phyloP scores from a whole-genome alignment of 1,284 basidiomycete genomes.

The Polyporus tsugae region DNA sequence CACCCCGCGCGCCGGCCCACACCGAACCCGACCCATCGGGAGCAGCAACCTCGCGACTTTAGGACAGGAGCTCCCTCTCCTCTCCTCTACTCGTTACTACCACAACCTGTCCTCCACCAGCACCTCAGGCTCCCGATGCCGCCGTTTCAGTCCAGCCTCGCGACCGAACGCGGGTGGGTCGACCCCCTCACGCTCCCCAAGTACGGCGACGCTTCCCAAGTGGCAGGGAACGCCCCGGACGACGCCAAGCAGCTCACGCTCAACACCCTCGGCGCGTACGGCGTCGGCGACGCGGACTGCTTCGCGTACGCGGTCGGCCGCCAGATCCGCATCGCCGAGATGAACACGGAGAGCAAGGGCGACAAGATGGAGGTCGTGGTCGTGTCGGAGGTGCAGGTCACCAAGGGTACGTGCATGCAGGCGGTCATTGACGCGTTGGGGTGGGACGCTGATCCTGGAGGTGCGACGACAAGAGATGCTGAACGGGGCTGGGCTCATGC shows the following conservation, averaged over 20 bases:
- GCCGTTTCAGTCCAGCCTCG: constrained; percentile 33
- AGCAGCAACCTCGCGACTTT: not conserved
- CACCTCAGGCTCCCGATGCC: constrained; percentile 23
- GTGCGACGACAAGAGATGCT: constrained; percentile 60
- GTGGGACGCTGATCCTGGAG: constrained; percentile 8
- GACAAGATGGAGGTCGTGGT: constrained; percentile 64
- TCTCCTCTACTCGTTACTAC: not conserved
- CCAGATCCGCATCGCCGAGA: constrained; percentile 64
- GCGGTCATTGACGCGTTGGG: not conserved
- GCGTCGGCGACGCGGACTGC: constrained; percentile 64
- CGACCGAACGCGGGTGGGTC: constrained; percentile 57
- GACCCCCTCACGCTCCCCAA: constrained; percentile 64
- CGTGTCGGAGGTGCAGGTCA: constrained; percentile 65
- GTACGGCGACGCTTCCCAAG: constrained; percentile 58
- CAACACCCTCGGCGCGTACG: constrained; percentile 72
- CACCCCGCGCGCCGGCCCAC: not conserved
- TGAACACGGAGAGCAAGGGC: constrained; percentile 54
- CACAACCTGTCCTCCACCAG: not conserved
- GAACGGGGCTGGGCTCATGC: constrained; percentile 76
- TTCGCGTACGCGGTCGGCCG: constrained; percentile 69
- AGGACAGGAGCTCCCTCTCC: not conserved
- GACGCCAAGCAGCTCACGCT: constrained; percentile 69
- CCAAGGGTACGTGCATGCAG: constrained; percentile 54
- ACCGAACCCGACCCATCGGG: not conserved
- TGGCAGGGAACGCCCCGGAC: constrained; percentile 66